Evolutionary conservation across 2,329 filamentous ascomycete species (phyloP).

Genomic region (Fusarium praegraminearum): DNA sequence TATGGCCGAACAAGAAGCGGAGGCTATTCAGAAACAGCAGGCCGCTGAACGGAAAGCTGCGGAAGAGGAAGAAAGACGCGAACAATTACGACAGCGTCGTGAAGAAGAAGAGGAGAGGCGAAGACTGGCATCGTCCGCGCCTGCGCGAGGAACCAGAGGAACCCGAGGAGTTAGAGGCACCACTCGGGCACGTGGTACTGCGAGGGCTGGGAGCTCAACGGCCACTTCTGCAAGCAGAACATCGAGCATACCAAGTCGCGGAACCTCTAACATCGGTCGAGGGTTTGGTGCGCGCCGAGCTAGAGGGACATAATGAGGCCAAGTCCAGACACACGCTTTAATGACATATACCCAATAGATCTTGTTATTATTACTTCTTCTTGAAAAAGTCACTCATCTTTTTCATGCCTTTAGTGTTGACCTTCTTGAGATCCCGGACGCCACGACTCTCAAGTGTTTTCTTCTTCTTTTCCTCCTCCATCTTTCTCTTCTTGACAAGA

Average conservation of each 20-base stretch:
- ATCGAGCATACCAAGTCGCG: constrained; percentile 50
- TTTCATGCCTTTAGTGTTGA: constrained; percentile 92
- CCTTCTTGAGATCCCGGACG: constrained; percentile 86
- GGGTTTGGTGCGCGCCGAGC: constrained; percentile 52
- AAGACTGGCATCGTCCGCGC: constrained; percentile 46
- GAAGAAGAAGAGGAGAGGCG: constrained; percentile 69
- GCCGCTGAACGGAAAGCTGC: constrained; percentile 80
- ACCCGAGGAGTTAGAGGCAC: constrained; percentile 52
- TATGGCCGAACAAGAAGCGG: constrained; percentile 85
- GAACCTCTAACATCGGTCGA: constrained; percentile 53
- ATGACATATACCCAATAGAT: constrained; percentile 50
- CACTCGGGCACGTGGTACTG: constrained; percentile 43
- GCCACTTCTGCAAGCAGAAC: constrained; percentile 47
- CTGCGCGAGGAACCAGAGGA: constrained; percentile 51
- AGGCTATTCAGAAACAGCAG: constrained; percentile 78
- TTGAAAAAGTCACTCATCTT: constrained; percentile 96
- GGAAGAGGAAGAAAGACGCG: constrained; percentile 82
- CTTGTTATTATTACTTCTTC: constrained; percentile 63
- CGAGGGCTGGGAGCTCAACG: constrained; percentile 46
- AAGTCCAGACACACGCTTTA: constrained; percentile 19
- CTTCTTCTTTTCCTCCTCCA: constrained; percentile 89
- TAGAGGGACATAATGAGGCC: constrained; percentile 49
- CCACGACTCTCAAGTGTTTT: constrained; percentile 80
- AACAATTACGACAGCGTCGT: constrained; percentile 73
- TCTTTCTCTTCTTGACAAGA: constrained; percentile 81